Base-by-base conservation (phyloP, 208 protist species). In the Leishmania amazonensis region DNA sequence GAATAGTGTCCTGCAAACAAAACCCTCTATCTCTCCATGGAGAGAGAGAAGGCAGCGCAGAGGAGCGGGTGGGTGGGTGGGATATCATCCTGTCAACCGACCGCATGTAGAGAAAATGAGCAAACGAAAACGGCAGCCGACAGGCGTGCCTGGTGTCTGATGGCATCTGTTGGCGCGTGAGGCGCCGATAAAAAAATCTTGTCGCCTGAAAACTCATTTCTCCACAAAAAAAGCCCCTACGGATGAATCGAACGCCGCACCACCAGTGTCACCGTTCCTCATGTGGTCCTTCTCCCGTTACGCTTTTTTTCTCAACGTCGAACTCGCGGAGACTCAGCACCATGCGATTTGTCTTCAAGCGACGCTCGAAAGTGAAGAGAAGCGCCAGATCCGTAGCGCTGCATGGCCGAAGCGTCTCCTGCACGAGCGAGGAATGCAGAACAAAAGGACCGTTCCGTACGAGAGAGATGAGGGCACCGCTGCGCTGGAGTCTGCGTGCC, bases 291-390 rank as follows among this genome's bases (percentile, higher is more conserved):
- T 2, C 19, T 53, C 0, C 47, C 38, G 40, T 53, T 68, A 68
- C 21, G 53, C 2, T 6, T 76, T 49, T 21, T 1, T 76, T 49
- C 28, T 28, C 62, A 11, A 51, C 58, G 35, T 93, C 91, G 80
- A 97, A 96, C 79, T 97, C 93, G 38, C 84, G 86, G 47, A 97
- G 83, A 54, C 85, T 96, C 60, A 97, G 79, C 40, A 97, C 77
- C 75, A 97, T 85, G n/a, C 92, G 93, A 67, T 96, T 96, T 60
- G 88, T 92, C 83, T 97, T 97, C 21, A 97, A 85, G 15, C 85
- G 83, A 3, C 92, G 80, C 86, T 97, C 94, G 81, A 97, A 97
- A 65, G 93, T 96, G 75, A 95, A 97, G 71, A 97, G 85, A 2
- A 96, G 71, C 8, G 92, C 93, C 40, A 96, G 81, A 81, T 97